Base-by-base conservation (phyloP, 2,329 filamentous ascomycete genomes). In the Zymoseptoria ardabiliae region DNA sequence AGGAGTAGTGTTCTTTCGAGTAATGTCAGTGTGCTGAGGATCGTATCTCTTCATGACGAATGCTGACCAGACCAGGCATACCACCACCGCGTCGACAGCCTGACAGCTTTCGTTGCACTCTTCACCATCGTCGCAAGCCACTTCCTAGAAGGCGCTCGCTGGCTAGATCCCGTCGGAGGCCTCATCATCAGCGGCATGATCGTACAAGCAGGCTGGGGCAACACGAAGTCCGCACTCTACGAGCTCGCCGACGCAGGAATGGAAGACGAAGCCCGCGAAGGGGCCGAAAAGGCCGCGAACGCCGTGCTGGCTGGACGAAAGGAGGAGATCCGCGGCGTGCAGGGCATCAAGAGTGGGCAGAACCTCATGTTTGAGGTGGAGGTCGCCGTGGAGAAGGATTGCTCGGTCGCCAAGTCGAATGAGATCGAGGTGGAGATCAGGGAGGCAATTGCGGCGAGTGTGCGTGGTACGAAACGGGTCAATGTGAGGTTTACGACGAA, bases 1-100 rank as follows among this genome's bases (percentile, higher is more conserved):
- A 96, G 96, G 72, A 97, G 93, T 11, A 95, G 92, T 6, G 91
- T 99, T 61, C 85, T 99, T 22, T 92, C 93, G 48, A 97, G 92
- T 60, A 99, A 99, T 72, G 93, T 62, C 50, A 58, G 63, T 62
- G 25, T 22, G 22, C 51, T 53, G 11, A 3, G 30, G 13, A 6
- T 7, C 8, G 10, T 53, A 25, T 2, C 41, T 11, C 13, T 13
- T 19, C 52, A 53, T 22, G 4, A 50, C 19, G 20, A 13, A 52
- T 22, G 22, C 50, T 59, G 35, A 55, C 57, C 19, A 45, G 4
- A 35, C 21, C 53, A 62, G 54, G 65, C 94, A 60, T 83, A 97
- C 65, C 94, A 99, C 76, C 94, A 97, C 78, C 90, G 94, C 61
- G 87, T 99, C 72, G 94, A 99, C 76, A 96, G 91, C 60, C 82